Evolutionary conservation across 805 yeast species (phyloP).

Genomic region (Pichia californica): DNA sequence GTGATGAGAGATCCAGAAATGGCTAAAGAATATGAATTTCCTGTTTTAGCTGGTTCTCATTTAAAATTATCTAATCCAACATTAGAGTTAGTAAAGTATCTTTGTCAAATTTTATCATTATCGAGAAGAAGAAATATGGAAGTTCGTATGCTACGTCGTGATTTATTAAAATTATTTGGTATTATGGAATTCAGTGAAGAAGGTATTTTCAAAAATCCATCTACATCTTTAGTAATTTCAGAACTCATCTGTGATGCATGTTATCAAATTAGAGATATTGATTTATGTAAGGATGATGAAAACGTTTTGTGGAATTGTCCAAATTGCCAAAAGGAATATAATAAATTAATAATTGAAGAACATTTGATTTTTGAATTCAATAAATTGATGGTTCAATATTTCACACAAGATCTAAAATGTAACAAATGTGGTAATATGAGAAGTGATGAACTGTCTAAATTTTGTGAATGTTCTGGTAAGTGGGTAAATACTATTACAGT

Average conservation of each 20-base stretch:
- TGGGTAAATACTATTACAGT: conserved; percentile 59
- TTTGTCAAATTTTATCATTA: conserved; percentile 67
- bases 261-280: conserved; percentile 66
- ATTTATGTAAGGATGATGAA: conserved; percentile 68
- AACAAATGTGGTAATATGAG: conserved; percentile 64
- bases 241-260: conserved; percentile 78
- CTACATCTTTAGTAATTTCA: conserved; percentile 58
- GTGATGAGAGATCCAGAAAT: conserved; percentile 61
- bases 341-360: conserved; percentile 72
- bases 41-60: conserved; percentile 70
- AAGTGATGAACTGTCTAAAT: conserved; percentile 60
- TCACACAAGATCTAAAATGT: conserved; percentile 78
- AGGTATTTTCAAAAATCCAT: conserved; percentile 68
- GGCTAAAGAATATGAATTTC: conserved; percentile 62
- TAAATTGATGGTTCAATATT: conserved; percentile 50
- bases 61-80: conserved; percentile 58
- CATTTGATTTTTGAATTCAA: conserved; percentile 60
- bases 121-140: conserved; percentile 63
- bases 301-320: conserved; percentile 52
- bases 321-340: conserved; percentile 58
- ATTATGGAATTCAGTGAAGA: conserved; percentile 78
- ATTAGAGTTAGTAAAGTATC: conserved; percentile 67
- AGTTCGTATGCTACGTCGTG: conserved; percentile 67
- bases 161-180: conserved; percentile 65
- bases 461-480: conserved; percentile 83